Percentiles rank a stretch among this genome's conserved stretches.
Conservation (phyloP, 257 asterid genomes). For the Primulina huaijiensis region DNA sequence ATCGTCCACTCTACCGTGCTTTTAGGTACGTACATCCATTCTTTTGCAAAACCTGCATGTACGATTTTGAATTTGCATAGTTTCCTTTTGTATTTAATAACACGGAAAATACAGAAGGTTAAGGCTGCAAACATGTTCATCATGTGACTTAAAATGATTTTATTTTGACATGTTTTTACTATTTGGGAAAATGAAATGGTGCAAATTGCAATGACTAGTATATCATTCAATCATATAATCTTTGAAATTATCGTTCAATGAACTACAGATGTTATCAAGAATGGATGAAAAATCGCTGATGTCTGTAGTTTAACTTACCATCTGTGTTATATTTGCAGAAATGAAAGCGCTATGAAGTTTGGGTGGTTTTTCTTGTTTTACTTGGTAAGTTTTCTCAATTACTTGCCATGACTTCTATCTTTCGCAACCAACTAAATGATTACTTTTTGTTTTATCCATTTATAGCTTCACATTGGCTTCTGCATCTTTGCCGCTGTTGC, state of each 20-base stretch:
- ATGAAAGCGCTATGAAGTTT: conserved; percentile 54
- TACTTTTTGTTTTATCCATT: not conserved
- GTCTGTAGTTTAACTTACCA: not conserved
- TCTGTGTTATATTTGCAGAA: conserved; percentile 32
- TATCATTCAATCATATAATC: not conserved
- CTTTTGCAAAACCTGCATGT: conserved; percentile 22
- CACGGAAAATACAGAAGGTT: not conserved
- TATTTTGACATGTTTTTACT: no score
- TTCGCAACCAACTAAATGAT: not conserved
- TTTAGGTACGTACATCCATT: conserved; percentile 30
- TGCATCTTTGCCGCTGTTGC: conserved; percentile 58
- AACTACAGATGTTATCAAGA: not conserved
- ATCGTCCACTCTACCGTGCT: conserved; percentile 53
- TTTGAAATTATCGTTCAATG: not conserved
- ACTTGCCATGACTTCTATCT: not conserved
- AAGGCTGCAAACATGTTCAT: not conserved
- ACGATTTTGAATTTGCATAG: not conserved
- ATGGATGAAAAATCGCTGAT: not conserved
- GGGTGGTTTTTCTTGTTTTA: conserved; percentile 64
- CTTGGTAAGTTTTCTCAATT: conserved; percentile 32
- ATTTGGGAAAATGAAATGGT: not conserved
- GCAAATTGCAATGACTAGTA: not conserved
- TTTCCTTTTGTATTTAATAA: not conserved
- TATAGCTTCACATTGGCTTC: conserved; percentile 53
- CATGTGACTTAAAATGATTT: not conserved